A percentile compares a stretch with the other conserved stretches of the same genome.
phyloP scores from a whole-genome alignment of 2,329 filamentous ascomycete species.

The Aspergillus amoenus region DNA sequence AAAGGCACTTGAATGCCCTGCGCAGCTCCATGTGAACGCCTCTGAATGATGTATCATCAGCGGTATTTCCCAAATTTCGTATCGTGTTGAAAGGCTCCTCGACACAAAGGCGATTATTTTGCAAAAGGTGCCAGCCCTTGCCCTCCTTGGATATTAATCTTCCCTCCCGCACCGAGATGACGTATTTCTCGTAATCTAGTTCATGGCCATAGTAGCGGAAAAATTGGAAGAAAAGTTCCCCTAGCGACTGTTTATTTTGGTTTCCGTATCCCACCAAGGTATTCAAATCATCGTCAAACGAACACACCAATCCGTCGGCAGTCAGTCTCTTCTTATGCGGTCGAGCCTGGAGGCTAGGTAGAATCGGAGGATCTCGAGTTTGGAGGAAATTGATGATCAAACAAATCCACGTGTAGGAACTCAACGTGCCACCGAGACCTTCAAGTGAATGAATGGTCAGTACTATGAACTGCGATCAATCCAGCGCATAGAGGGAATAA shows the following conservation, averaged over 20 bases:
- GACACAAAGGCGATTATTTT: constrained; percentile 85
- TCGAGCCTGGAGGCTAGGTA: constrained; percentile 80
- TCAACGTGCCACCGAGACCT: constrained; percentile 92
- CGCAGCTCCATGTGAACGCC: constrained; percentile 88
- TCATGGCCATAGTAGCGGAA: constrained; percentile 95
- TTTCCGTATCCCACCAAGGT: constrained; percentile 71
- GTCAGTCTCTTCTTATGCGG: constrained; percentile 61
- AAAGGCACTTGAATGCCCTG: constrained; percentile 79
- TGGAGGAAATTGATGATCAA: constrained; percentile 97
- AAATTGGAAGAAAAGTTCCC: constrained; percentile 89
- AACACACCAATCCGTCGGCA: constrained; percentile 66
- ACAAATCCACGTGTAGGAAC: constrained; percentile 99
- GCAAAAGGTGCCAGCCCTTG: constrained; percentile 80
- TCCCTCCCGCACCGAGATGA: constrained; percentile 81
- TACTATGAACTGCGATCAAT: neutral
- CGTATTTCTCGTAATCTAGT: constrained; percentile 81
- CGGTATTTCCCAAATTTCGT: constrained; percentile 92
- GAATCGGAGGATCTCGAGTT: constrained; percentile 75
- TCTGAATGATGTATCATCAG: constrained; percentile 89
- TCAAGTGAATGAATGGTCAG: constrained; percentile 21
- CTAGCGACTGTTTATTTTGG: constrained; percentile 77
- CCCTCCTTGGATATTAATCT: constrained; percentile 75
- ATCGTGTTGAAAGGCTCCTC: constrained; percentile 93
- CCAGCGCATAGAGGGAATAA: neutral
- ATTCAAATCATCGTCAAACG: constrained; percentile 84